These are phyloP conservation scores for Xanthoceras sorbifolium DNA, from an alignment of 345 rosid species.

Conservation along the genomic window DNA sequence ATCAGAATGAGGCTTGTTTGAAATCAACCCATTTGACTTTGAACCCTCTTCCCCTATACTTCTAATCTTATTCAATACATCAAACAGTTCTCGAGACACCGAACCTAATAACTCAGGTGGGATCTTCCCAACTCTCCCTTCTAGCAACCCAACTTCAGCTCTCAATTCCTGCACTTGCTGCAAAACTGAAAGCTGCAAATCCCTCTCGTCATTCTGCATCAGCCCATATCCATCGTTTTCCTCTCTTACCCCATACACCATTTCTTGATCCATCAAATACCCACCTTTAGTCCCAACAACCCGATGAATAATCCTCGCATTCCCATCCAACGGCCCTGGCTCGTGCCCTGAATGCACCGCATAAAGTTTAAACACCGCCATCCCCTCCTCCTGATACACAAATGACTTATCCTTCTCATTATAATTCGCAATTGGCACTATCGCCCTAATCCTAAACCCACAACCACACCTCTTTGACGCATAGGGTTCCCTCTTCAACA, in stretches of 20 bases:
- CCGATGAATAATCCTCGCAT: constrained; percentile 97
- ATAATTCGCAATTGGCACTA: constrained; percentile 90
- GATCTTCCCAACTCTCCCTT: constrained; percentile 69
- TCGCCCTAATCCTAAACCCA: constrained; percentile 94
- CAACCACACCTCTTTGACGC: constrained; percentile 97
- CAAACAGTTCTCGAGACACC: constrained; percentile 77
- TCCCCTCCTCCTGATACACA: constrained; percentile 94
- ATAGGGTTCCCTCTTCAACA: constrained; percentile 97
- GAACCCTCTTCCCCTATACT: constrained; percentile 68
- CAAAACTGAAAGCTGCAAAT: constrained; percentile 60
- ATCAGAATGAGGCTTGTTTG: constrained; percentile 58
- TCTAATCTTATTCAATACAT: constrained; percentile 67
- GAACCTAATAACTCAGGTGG: constrained; percentile 61
- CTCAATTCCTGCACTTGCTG: constrained; percentile 86
- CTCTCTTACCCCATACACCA: constrained; percentile 81
- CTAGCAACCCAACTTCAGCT: constrained; percentile 66
- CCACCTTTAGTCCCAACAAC: constrained; percentile 89
- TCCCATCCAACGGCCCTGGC: constrained; percentile 95
- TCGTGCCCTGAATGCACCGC: constrained; percentile 99
- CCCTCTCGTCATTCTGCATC: constrained; percentile 72
- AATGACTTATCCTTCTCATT: constrained; percentile 95
- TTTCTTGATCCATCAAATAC: constrained; percentile 74
- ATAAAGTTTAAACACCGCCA: constrained; percentile 86
- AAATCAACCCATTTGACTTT: constrained; percentile 58
- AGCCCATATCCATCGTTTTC: constrained; percentile 68